These are phyloP conservation scores for Conidiobolus coronatus DNA, from an alignment of 371 early-diverging fungal genomes.

Conservation along the genomic window DNA sequence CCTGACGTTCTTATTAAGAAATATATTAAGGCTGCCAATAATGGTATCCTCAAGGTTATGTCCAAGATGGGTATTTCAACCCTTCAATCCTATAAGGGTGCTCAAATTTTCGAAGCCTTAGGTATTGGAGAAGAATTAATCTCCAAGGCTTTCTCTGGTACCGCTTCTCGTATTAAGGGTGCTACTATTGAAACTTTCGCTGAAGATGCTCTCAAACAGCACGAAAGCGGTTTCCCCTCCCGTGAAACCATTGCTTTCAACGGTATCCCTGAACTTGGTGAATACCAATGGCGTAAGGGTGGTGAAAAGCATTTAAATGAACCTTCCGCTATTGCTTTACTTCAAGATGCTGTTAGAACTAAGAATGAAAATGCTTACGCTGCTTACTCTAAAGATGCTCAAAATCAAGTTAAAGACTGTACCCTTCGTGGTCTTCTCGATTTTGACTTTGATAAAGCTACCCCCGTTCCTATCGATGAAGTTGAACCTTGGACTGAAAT, in stretches of 20 bases:
- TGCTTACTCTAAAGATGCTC: slow-evolving; percentile 49
- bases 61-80: slow-evolving; percentile 98
- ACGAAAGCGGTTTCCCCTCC: slow-evolving; percentile 64
- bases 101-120: slow-evolving; percentile 93
- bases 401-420: slow-evolving; percentile 67
- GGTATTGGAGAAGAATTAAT: slow-evolving; percentile 78
- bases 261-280: slow-evolving; percentile 73
- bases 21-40: slow-evolving; percentile 65
- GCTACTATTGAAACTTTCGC: slow-evolving; percentile 71
- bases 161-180: slow-evolving; percentile 87
- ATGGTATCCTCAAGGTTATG: slow-evolving; percentile 93
- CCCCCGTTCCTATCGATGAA: slow-evolving; percentile 66
- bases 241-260: slow-evolving; percentile 31
- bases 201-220: slow-evolving; percentile 63
- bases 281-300: slow-evolving; percentile 89
- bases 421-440: slow-evolving; percentile 90
- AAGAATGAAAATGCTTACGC: slow-evolving; percentile 73
- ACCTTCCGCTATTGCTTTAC: slow-evolving; percentile 59
- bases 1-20: slow-evolving; percentile 39
- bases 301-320: slow-evolving; percentile 82
- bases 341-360: slow-evolving; percentile 88
- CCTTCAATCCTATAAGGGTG: slow-evolving; percentile 90
- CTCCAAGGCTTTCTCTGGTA: slow-evolving; percentile 75
- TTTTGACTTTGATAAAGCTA: slow-evolving; percentile 45
- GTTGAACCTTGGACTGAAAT: slow-evolving; percentile 93